Evolutionary conservation across 2,329 filamentous ascomycete species (phyloP).

Genomic region (Trichoderma sp.): DNA sequence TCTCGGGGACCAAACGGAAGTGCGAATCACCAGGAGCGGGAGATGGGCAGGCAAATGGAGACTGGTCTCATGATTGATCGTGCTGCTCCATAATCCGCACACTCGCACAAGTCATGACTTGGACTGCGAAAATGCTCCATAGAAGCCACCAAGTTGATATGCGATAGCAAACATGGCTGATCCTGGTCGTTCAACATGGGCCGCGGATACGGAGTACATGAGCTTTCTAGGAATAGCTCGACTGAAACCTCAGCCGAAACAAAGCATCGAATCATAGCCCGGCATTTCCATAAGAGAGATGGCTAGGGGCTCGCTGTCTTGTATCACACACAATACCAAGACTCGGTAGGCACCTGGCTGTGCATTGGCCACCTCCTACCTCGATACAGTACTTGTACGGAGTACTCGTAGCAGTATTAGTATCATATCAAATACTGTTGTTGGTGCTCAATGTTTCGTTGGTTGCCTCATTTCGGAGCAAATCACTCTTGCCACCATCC

Average conservation of each 20-base stretch:
- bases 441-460: not conserved
- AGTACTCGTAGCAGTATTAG: not conserved
- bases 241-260: constrained; percentile 13
- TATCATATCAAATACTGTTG: not conserved
- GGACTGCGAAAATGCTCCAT: not conserved
- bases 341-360: not conserved
- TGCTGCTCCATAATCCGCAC: not conserved
- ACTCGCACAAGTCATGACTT: not conserved
- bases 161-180: not conserved
- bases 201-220: not conserved
- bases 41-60: not conserved
- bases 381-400: not conserved
- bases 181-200: not conserved
- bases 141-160: not conserved
- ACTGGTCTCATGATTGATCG: not conserved
- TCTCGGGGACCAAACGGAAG: not conserved
- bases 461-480: too few species aligned
- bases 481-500: too few species aligned
- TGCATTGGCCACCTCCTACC: not conserved
- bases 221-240: not conserved
- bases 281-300: not conserved
- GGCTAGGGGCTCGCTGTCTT: not conserved
- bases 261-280: not conserved
- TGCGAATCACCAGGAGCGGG: not conserved
- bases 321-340: not conserved